These are phyloP conservation scores for Leonotis leonurus DNA, from an alignment of 257 asterid genomes.

Conservation along the genomic window DNA sequence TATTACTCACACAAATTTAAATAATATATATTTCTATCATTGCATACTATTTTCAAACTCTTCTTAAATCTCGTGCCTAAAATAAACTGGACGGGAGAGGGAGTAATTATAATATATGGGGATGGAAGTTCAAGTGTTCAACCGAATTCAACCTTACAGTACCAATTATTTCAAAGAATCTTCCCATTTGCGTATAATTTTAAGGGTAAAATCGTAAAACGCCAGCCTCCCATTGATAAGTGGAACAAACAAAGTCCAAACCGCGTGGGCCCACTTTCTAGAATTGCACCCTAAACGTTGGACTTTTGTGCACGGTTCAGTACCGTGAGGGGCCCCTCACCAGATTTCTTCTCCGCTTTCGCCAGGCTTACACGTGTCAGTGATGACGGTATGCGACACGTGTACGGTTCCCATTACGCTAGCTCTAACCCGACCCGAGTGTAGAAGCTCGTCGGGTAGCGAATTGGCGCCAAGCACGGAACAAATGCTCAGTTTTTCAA, in stretches of 20 bases:
- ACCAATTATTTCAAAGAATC: no score
- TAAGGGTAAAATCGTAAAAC: no score
- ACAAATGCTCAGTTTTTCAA: conserved; percentile 2
- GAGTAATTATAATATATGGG: no score
- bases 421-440: background rate
- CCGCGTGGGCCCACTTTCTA: conserved; percentile 40
- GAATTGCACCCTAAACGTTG: conserved; percentile 13
- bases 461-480: conserved; percentile 33
- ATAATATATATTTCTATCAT: no score
- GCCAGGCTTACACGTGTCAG: background rate
- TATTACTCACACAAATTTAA: no score
- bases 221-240: no score
- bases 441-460: background rate
- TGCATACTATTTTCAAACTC: no score
- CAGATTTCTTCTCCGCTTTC: background rate
- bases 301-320: conserved; percentile 40
- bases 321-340: conserved; percentile 17
- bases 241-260: conserved; percentile 31
- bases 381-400: background rate
- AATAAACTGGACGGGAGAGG: no score
- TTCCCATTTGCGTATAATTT: no score
- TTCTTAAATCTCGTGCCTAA: no score
- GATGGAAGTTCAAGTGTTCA: no score
- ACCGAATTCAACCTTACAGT: no score
- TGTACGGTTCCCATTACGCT: conserved; percentile 13